Base-by-base conservation (phyloP, 1,139 yeast species). In the Hyphopichia buzzinii region DNA sequence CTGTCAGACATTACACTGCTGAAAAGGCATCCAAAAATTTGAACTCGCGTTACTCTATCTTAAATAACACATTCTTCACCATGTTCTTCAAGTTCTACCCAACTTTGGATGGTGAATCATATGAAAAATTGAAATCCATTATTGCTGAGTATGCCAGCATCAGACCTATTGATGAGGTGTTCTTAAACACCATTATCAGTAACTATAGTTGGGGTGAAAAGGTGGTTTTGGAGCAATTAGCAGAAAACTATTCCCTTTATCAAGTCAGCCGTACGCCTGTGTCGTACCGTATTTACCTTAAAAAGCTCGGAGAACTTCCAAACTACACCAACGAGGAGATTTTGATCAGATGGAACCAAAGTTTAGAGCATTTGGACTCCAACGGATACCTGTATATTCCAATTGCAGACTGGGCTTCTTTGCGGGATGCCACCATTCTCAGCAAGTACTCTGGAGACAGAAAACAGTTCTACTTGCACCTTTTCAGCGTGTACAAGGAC, bases 401-500 rank as follows among this genome's bases (percentile, higher is more conserved):
- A 8, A 79, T 79, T 51, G 94, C 92, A 17, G 95, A 87, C 62
- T 86, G 95, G 92, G 82, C 90, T 33, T 86, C 96, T 1, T 65
- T 89, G 41, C 74, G 90, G 62, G 88, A 82, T 57, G 85, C 90
- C 11, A 84, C 92, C 4, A 73, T 84, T 33, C 74, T 76, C 35
- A 67, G 80, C 2, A 59, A 57, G 17, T 59, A 41, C 39, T 42
- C 57, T n/a, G 54, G 56, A 1, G 71, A 69, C 31, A 72, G 87
- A 59, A 70, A 70, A 41, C 67, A 67, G 26, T 59, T 83, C 14
- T 84, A 82, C 59, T 72, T 78, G 57, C 72, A 78, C 38, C 64
- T 84, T 35, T 74, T 82, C 48, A 73, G 76, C 44, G 55, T 70
- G 17, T 84, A 68, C 49, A 64, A 61, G 49, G 54, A 68, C 49